phyloP scores from a whole-genome alignment of 345 rosid species.

The Nasturtium officinale region DNA sequence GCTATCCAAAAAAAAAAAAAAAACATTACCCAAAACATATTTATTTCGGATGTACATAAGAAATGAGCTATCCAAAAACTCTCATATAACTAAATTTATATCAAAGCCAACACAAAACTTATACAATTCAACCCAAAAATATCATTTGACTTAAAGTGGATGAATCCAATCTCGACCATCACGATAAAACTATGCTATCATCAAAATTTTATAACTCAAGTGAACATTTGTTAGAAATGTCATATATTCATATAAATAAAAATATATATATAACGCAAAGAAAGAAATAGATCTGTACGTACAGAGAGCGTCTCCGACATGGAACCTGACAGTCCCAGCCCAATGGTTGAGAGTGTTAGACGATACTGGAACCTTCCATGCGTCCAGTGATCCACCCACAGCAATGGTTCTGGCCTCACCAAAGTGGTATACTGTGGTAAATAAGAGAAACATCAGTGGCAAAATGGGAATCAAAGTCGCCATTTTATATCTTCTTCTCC shows the following conservation, averaged over 20 bases:
- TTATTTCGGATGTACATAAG: too few species aligned
- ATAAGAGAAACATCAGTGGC: slow-evolving; percentile 27
- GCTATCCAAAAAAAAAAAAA: background rate
- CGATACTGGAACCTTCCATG: slow-evolving; percentile 62
- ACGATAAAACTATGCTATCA: background rate
- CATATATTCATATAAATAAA: background rate
- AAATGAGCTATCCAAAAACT: background rate
- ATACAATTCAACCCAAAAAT: background rate
- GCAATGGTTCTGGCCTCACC: slow-evolving; percentile 46
- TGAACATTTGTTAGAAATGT: background rate
- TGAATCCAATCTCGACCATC: background rate
- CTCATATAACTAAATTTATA: background rate
- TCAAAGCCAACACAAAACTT: background rate
- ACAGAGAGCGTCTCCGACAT: slow-evolving; percentile 53
- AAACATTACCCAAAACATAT: too few species aligned
- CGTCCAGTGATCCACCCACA: slow-evolving; percentile 56
- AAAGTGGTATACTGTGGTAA: slow-evolving; percentile 29
- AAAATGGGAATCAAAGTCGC: slow-evolving; percentile 15
- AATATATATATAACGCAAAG: background rate
- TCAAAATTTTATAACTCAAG: background rate
- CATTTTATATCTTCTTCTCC: background rate
- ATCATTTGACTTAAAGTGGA: background rate
- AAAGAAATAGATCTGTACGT: slow-evolving; percentile 31
- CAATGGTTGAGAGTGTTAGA: slow-evolving; percentile 43
- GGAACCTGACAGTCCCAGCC: slow-evolving; percentile 47